Conservation (phyloP, 371 early-diverging fungal species). For the Dipsacomyces acuminosporus region DNA sequence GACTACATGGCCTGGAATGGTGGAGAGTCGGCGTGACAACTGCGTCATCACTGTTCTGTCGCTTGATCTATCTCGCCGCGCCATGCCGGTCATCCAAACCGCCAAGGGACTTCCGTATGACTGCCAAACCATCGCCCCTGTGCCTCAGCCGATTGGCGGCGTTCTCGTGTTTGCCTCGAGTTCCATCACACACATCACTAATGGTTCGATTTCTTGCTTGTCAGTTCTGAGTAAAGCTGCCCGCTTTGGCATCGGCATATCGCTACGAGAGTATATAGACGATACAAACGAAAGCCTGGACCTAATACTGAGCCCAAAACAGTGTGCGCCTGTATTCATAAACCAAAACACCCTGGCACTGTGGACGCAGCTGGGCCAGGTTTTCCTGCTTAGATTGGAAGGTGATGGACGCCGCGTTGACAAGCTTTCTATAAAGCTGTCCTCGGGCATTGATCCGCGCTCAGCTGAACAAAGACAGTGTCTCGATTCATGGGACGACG, state of each 20-base stretch:
- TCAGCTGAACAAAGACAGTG: constrained; percentile 4
- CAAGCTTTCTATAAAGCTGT: constrained; percentile 45
- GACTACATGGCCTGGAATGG: constrained; percentile 84
- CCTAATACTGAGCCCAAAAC: constrained; percentile 25
- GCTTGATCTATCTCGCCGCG: constrained; percentile 68
- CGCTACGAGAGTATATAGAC: constrained; percentile 26
- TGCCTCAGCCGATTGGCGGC: constrained; percentile 86
- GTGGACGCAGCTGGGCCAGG: constrained; percentile 32
- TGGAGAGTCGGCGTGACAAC: constrained; percentile 69
- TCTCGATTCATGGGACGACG: constrained; percentile 35
- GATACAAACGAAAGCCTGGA: constrained; percentile 11
- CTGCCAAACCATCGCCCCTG: constrained; percentile 60
- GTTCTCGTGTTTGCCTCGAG: constrained; percentile 74
- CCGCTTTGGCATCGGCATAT: constrained; percentile 18
- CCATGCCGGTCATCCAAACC: constrained; percentile 75
- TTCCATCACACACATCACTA: constrained; percentile 80
- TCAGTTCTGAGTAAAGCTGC: constrained; percentile 23
- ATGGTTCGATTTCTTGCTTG: constrained; percentile 58
- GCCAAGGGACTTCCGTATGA: constrained; percentile 81
- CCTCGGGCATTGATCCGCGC: constrained; percentile 17
- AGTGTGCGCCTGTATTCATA: constrained; percentile 33
- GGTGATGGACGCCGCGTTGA: constrained; percentile 49
- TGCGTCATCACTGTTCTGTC: constrained; percentile 79
- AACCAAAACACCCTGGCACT: constrained; percentile 52
- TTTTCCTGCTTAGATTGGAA: constrained; percentile 26